Base-by-base conservation (phyloP, 2,329 filamentous ascomycete genomes). In the Rutstroemia sp. region DNA sequence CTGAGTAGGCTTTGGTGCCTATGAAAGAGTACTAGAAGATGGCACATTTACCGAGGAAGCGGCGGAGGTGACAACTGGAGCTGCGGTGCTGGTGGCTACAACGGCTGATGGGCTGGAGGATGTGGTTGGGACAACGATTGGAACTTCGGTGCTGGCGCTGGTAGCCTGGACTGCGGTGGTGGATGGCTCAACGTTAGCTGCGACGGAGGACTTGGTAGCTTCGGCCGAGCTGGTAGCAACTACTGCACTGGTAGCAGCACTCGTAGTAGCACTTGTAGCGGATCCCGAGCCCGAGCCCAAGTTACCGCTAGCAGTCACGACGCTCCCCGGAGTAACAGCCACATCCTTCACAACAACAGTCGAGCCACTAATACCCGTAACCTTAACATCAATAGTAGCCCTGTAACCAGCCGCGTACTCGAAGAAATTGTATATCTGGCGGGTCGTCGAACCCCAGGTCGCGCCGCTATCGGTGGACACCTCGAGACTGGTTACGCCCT, bases 391-490 rank as follows among this genome's bases (percentile, higher is more conserved):
- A 1, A 86, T 79, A 3, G 69, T 75, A 0, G 74, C 76, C 0
- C 81, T 79, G 63, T 82, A 84, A 0, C 83, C 83, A 56, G 74
- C 72, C 0, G 71, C 57, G 62, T 83, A 76, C 74, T 86, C 77
- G 47, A 86, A 87, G 71, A 77, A 87, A 74, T 86, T 81, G 68
- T 82, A 82, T 27, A 72, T 69, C 55, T 74, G 69, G 49, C 83
- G 74, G 2, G 71, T 74, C 0, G 83, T 85, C n/a, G 67, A 50
- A 68, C 77, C 68, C 83, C 82, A 87, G 14, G 78, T 80, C 52
- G 63, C 74, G 18, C 83, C 83, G 9, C 79, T 75, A 64, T 87
- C 78, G 18, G 75, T 81, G 58, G 79, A 82, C 57, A 86, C 82
- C 62, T 86, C 82, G 23, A 87, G 73, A 60, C 71, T 75, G 53